A percentile compares a stretch with the other conserved stretches of the same genome.
Conservation (phyloP, 495 filamentous ascomycete species). For the Corynascus novoguineensis region DNA sequence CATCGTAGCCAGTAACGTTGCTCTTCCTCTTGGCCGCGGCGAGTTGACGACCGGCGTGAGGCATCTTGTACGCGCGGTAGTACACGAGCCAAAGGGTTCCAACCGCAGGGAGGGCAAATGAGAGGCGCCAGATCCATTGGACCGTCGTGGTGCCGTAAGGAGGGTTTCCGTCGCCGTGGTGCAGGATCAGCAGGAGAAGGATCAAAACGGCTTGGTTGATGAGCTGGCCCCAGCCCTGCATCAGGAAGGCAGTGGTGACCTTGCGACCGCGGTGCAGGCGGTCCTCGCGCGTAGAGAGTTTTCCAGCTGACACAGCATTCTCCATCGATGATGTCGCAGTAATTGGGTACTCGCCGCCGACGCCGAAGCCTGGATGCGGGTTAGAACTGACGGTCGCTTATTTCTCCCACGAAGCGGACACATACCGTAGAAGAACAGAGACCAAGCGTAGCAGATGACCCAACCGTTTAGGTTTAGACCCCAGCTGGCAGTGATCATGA, state of each 20-base stretch:
- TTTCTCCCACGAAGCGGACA: background rate
- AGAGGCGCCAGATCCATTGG: conserved; percentile 82
- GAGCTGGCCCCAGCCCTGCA: conserved; percentile 96
- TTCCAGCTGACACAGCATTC: conserved; percentile 76
- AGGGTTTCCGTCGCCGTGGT: conserved; percentile 62
- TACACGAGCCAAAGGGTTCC: conserved; percentile 90
- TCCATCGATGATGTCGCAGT: conserved; percentile 95
- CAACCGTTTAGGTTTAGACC: conserved; percentile 77
- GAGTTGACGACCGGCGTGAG: conserved; percentile 62
- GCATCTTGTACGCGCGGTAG: conserved; percentile 88
- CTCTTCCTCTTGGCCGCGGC: conserved; percentile 72
- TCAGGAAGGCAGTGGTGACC: conserved; percentile 87
- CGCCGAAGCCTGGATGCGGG: conserved; percentile 57
- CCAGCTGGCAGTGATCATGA: conserved; percentile 86
- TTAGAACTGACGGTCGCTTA: background rate
- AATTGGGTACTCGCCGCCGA: conserved; percentile 93
- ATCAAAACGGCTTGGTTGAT: conserved; percentile 84
- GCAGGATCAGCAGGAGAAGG: conserved; percentile 72
- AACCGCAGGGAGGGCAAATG: conserved; percentile 76
- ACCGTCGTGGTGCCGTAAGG: conserved; percentile 65
- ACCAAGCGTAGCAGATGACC: conserved; percentile 90
- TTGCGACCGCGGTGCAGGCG: conserved; percentile 89
- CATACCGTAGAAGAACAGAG: conserved; percentile 78
- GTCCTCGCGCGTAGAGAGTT: conserved; percentile 80
- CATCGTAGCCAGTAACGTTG: conserved; percentile 81